Conservation (phyloP, 495 filamentous ascomycete genomes). For the Pyronema domesticum region DNA sequence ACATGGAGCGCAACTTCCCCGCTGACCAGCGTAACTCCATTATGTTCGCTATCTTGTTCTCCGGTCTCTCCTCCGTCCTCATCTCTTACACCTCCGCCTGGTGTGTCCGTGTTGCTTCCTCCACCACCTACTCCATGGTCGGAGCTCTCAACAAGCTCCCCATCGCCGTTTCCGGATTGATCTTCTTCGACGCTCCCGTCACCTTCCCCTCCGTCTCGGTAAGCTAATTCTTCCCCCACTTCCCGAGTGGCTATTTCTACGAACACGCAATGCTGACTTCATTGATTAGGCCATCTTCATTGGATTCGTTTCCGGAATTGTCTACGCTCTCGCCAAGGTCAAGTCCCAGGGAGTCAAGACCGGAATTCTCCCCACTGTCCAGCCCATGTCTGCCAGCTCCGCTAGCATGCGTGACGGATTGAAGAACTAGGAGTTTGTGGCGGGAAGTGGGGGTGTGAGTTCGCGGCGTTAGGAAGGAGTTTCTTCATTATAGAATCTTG, state of each 20-base stretch:
- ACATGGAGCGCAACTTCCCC: slow-evolving; percentile 80
- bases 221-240: slow-evolving; percentile 3
- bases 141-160: slow-evolving; percentile 96
- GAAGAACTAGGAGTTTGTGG: neutral
- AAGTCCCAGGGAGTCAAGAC: slow-evolving; percentile 50
- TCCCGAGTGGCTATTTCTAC: neutral
- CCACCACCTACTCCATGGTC: slow-evolving; percentile 96
- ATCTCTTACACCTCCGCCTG: slow-evolving; percentile 97
- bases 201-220: slow-evolving; percentile 64
- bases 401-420: slow-evolving; percentile 81
- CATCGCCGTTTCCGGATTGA: slow-evolving; percentile 69
- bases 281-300: slow-evolving; percentile 54
- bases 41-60: slow-evolving; percentile 79
- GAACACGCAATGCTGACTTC: neutral
- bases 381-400: slow-evolving; percentile 65
- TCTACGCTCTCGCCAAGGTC: slow-evolving; percentile 83
- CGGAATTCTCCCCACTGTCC: slow-evolving; percentile 48
- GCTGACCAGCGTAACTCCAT: slow-evolving; percentile 51
- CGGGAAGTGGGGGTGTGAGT: too few species aligned
- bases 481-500: too few species aligned
- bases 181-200: slow-evolving; percentile 90
- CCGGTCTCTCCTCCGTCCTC: slow-evolving; percentile 82
- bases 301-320: slow-evolving; percentile 79
- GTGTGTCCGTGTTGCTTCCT: slow-evolving; percentile 93
- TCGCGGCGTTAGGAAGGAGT: too few species aligned